Conservation (phyloP, 179 eudicot genomes). For the Actinidia arguta region DNA sequence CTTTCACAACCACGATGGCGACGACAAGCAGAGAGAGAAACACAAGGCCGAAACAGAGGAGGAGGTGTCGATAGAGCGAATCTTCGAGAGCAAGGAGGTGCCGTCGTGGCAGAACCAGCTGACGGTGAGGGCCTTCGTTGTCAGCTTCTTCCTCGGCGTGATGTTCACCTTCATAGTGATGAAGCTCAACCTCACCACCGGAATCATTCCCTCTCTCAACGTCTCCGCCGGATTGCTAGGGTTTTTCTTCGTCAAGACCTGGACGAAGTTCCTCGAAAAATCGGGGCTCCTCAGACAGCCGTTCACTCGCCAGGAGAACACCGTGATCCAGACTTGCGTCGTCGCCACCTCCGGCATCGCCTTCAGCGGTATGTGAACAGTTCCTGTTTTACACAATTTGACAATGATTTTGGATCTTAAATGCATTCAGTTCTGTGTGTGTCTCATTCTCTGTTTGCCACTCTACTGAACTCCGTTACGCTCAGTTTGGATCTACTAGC, state of each 20-base stretch:
- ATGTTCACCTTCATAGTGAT: constrained; percentile 82
- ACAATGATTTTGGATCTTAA: too few species aligned
- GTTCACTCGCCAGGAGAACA: too few species aligned
- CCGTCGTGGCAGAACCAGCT: constrained; percentile 75
- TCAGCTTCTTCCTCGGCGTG: constrained; percentile 59
- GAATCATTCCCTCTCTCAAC: constrained; percentile 80
- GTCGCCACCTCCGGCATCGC: too few species aligned
- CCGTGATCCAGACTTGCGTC: too few species aligned
- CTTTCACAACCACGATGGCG: background rate
- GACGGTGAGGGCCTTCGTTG: constrained; percentile 67
- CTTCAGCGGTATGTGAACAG: too few species aligned
- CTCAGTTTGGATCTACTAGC: too few species aligned
- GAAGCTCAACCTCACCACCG: constrained; percentile 91
- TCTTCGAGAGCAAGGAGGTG: constrained; percentile 61
- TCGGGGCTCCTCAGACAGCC: too few species aligned
- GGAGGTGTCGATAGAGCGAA: constrained; percentile 50
- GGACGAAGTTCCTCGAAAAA: constrained; percentile 43
- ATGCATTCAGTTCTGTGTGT: too few species aligned
- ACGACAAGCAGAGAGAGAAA: background rate
- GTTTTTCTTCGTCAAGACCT: constrained; percentile 78
- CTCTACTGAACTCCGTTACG: too few species aligned
- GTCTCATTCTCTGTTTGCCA: too few species aligned
- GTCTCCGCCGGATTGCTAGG: constrained; percentile 87
- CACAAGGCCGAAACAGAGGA: background rate
- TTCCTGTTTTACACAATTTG: too few species aligned